These are phyloP conservation scores for Fusarium tjaetaba DNA, from an alignment of 2,329 filamentous ascomycete genomes.

Conservation along the genomic window DNA sequence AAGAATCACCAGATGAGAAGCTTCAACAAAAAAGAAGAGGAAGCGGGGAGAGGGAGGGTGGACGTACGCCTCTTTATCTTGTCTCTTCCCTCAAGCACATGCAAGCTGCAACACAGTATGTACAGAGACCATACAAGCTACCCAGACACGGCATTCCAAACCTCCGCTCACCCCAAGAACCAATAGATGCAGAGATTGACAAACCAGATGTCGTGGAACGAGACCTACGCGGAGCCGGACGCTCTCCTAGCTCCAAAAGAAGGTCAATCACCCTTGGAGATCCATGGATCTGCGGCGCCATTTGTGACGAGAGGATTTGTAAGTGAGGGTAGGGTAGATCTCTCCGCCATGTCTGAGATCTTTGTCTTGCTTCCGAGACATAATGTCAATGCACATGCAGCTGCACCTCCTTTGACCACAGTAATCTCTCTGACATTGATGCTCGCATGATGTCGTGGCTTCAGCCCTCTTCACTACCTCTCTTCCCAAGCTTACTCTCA, in stretches of 20 bases:
- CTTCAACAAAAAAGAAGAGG: neutral
- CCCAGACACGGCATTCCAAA: neutral
- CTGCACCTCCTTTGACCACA: no score
- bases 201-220: neutral
- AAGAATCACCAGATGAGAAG: neutral
- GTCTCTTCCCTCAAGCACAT: neutral
- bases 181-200: neutral
- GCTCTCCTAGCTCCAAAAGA: neutral
- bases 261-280: neutral
- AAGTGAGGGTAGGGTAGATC: neutral
- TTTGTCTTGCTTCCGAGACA: conserved; percentile 7
- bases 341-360: neutral
- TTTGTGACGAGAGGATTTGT: neutral
- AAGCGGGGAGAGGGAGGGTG: neutral
- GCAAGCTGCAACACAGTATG: neutral
- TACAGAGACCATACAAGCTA: no score
- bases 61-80: neutral
- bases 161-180: neutral
- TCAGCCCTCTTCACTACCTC: no score
- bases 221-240: neutral
- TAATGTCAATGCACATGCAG: neutral
- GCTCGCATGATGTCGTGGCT: neutral
- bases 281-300: neutral
- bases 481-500: neutral
- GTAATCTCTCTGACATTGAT: no score